phyloP scores from a whole-genome alignment of 768 basidiomycete genomes.

The Mycena maculata region DNA sequence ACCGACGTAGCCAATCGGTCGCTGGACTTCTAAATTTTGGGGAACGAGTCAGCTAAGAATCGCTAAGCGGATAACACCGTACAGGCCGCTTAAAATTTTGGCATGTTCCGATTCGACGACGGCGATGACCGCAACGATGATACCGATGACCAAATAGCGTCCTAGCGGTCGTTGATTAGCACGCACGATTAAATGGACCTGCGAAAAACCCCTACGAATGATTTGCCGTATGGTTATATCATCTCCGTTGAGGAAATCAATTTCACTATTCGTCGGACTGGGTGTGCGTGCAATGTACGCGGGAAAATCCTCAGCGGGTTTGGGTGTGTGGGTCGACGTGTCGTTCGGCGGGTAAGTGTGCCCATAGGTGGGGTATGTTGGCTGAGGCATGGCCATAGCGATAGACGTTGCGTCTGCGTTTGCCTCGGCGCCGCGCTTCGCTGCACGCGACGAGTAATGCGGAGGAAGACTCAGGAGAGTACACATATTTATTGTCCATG shows the following conservation, averaged over 20 bases:
- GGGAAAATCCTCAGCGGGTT: background rate
- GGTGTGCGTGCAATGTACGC: constrained; percentile 26
- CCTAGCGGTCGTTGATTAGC: background rate
- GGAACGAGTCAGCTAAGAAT: background rate
- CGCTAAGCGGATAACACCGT: background rate
- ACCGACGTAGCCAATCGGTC: constrained; percentile 45
- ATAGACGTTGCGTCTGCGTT: no score
- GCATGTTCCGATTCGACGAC: constrained; percentile 50
- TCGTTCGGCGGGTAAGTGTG: background rate
- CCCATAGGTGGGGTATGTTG: background rate
- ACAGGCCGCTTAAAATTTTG: constrained; percentile 53
- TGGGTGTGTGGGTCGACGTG: background rate
- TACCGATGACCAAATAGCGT: constrained; percentile 24
- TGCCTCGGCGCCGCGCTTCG: no score
- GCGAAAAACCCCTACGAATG: constrained; percentile 4
- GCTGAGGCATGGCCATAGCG: background rate
- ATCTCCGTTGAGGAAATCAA: constrained; percentile 24
- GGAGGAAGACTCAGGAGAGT: no score
- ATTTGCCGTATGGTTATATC: background rate
- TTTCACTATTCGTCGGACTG: constrained; percentile 36
- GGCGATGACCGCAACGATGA: constrained; percentile 43
- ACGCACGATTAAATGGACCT: background rate
- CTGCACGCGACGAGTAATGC: no score
- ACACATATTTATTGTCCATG: no score
- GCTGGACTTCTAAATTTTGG: background rate